Base-by-base conservation (phyloP, 164 flowering plant species). In the Cinnamomum chago region DNA sequence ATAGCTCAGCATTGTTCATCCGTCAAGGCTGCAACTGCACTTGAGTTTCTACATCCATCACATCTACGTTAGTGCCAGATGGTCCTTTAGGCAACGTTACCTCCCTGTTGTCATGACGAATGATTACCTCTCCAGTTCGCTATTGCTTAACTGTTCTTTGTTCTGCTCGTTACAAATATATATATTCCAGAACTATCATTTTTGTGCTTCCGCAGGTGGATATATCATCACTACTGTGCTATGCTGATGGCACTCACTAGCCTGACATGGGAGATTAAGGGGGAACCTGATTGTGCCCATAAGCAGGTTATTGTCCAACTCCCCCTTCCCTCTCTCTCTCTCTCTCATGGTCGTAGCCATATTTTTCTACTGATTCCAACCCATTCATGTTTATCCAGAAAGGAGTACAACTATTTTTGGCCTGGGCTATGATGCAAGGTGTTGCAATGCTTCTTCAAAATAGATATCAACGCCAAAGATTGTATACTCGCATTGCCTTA, bases 371-470 rank as follows among this genome's bases (percentile, higher is more conserved):
- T 73, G 60, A 65, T 70, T 27, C n/a, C 55, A 5, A 62, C 17
- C 24, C 55, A 12, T 58, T 51, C 22, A 60, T 25, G 74, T 65
- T 73, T 78, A 60, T 82, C 80, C 94, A 95, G 99, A 89, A 84
- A 80, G 97, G 96, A 13, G 92, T 93, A 17, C 84, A 88, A 76
- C 91, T 95, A 50, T 95, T 93, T 78, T 85, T 95, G 69, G 82
- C 83, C 69, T 95, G 98, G 99, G 98, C 99, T 68, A 90, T 93
- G 79, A 87, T 95, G 98, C 99, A 95, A 92, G 99, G 97, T 77
- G 82, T 95, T 75, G 97, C 97, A 50, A 95, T 95, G 99, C 90
- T 95, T 79, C 85, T 95, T 9, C 99, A 95, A 75, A 95, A 95
- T 72, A 86, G 97, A 85, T 95, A 95, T 81, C 99, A 95, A 68